Percentiles rank a stretch among this genome's conserved stretches.
phyloP scores from a whole-genome alignment of 129 eudicot species.

The Pseudognaphalium luteoalbum region DNA sequence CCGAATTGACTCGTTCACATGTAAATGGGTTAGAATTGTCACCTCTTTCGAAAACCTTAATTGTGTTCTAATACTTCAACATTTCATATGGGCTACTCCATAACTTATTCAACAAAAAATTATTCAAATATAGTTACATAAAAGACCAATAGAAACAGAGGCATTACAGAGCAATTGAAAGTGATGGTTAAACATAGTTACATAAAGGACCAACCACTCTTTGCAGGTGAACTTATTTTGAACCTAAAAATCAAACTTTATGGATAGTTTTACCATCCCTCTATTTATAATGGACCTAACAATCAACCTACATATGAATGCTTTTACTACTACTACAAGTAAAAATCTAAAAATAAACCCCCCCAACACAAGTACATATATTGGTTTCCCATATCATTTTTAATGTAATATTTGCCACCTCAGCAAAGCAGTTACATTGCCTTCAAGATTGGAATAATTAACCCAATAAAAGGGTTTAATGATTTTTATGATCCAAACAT shows the following conservation, averaged over 20 bases:
- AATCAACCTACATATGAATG: not conserved
- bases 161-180: not conserved
- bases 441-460: not conserved
- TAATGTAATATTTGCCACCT: slow-evolving; percentile 12
- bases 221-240: slow-evolving; percentile 8
- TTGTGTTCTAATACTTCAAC: not conserved
- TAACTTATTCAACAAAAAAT: not conserved
- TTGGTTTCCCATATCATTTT: not conserved
- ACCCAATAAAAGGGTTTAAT: not conserved
- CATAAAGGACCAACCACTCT: not conserved
- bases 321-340: not conserved
- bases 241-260: slow-evolving; percentile 5
- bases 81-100: not conserved
- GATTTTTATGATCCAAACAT: not conserved
- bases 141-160: not conserved
- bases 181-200: not conserved
- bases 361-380: not conserved
- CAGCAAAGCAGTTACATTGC: not conserved
- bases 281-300: not conserved
- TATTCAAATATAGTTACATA: not conserved
- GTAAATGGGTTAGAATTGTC: not conserved
- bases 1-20: not conserved
- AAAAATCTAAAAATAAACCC: not conserved
- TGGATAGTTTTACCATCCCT: not conserved
- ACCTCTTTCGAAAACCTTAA: not conserved